Base-by-base conservation (phyloP, 306 rosid genomes). In the Ziziphus jujuba region DNA sequence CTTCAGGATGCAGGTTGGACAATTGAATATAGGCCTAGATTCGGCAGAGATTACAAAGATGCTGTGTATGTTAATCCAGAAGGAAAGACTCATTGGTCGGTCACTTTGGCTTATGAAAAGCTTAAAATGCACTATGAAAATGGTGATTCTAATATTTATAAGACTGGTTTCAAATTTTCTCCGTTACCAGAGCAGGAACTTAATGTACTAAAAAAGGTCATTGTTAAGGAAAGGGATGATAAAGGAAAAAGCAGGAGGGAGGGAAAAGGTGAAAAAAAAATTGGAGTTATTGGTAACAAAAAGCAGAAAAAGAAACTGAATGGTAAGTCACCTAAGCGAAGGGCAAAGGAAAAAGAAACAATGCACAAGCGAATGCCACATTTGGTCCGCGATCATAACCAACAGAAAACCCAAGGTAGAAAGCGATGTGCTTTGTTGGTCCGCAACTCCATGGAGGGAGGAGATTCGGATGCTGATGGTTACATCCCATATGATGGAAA, bases 71-170 rank as follows among this genome's bases (percentile, higher is more conserved):
- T 93, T 71, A 78, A 86, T 79, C 87, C 81, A 49, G 89, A 77
- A 21, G 86, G 90, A 56, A 78, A 49, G 57, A 93, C 97, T 72
- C 99, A 93, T 79, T 93, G 97, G 99, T 88, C 99, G 34, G 82
- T 88, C 64, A 93, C 99, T 74, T 76, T 81, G 86, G 99, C 99
- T 33, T 93, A 93, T 77, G 83, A 71, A 3, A 81, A 73, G 79
- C 90, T 93, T 44, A 84, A 80, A 80, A 12, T 8, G 49, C 80
- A 75, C 70, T 86, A 75, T 77, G 96, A 90, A 87, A 76, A 74
- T 51, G 96, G 85, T 53, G 95, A 85, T 65, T 82, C 85, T 20
- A 61, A 19, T 64, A 72, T 56, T 52, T 86, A 84, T 63, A 63
- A 59, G 47, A 66, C 84, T 56, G 95, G 97, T 61, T 90, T 93